Evolutionary conservation across 2,329 filamentous ascomycete genomes (phyloP).

Genomic region (Calonectria montana): DNA sequence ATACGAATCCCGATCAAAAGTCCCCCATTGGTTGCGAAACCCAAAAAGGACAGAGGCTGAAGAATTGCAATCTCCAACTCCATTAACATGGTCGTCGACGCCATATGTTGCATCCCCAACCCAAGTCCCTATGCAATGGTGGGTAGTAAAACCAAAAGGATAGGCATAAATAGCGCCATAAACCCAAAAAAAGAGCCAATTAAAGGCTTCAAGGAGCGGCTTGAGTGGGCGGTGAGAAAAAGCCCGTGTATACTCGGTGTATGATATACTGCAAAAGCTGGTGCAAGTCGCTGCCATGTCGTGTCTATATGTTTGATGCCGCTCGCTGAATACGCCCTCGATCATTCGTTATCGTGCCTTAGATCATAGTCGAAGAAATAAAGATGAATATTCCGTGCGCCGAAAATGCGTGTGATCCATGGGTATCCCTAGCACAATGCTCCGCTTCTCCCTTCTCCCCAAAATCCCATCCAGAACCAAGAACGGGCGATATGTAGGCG

Average conservation of each 20-base stretch:
- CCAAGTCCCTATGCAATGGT: conserved; percentile 16
- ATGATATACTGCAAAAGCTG: conserved; percentile 33
- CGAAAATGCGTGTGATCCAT: conserved; percentile 47
- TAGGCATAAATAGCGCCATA: conserved; percentile 11
- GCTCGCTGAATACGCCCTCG: conserved; percentile 39
- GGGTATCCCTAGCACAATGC: conserved; percentile 44
- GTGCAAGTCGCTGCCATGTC: conserved; percentile 44
- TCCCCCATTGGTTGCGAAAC: background rate
- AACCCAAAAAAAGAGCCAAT: conserved; percentile 34
- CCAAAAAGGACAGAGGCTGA: conserved; percentile 10
- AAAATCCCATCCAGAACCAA: conserved; percentile 20
- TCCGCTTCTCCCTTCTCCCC: conserved; percentile 28
- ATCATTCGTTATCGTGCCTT: conserved; percentile 40
- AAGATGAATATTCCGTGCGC: conserved; percentile 44
- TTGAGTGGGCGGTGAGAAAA: conserved; percentile 31
- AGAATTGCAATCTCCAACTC: background rate
- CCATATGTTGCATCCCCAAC: background rate
- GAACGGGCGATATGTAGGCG: conserved; percentile 5
- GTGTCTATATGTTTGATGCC: conserved; percentile 47
- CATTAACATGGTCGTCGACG: background rate
- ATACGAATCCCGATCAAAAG: conserved; percentile 24
- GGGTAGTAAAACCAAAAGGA: conserved; percentile 19
- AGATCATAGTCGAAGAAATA: conserved; percentile 41
- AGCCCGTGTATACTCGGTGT: conserved; percentile 24
- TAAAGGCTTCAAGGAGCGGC: conserved; percentile 33